A percentile compares a stretch with the other conserved stretches of the same genome.
phyloP scores from a whole-genome alignment of 1,139 yeast genomes.

The Geotrichum phurueaensis region DNA sequence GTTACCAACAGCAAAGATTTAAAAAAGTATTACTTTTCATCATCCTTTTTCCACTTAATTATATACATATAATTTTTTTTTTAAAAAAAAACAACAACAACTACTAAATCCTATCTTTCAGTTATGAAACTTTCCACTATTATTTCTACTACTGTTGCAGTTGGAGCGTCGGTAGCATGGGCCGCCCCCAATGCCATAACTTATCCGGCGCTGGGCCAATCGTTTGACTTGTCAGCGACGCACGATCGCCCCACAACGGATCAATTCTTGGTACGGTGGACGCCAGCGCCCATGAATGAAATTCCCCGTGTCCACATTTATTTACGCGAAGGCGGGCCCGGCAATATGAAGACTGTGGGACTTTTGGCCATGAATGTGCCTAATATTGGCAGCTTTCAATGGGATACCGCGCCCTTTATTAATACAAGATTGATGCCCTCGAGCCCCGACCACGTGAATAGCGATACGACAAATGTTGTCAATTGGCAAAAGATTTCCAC shows the following conservation, averaged over 20 bases:
- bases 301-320: conserved; percentile 28
- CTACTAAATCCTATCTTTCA: conserved; percentile 3
- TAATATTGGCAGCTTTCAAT: conserved; percentile 31
- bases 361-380: conserved; percentile 30
- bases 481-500: conserved; percentile 14
- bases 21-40: too few species aligned
- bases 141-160: conserved; percentile 24
- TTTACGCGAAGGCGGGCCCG: conserved; percentile 29
- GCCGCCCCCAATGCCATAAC: conserved; percentile 27
- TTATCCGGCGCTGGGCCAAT: conserved; percentile 30
- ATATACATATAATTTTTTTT: too few species aligned
- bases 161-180: conserved; percentile 24
- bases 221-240: conserved; percentile 26
- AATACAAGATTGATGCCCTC: not conserved
- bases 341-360: conserved; percentile 23
- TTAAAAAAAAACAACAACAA: too few species aligned
- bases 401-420: conserved; percentile 28
- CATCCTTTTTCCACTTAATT: not conserved
- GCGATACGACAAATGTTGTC: not conserved
- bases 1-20: too few species aligned
- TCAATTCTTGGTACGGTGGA: conserved; percentile 28
- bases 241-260: conserved; percentile 1
- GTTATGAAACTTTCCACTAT: conserved; percentile 5
- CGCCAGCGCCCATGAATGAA: conserved; percentile 25
- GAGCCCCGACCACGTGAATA: not conserved